A percentile compares a stretch with the other conserved stretches of the same genome.
phyloP scores from a whole-genome alignment of 2,329 filamentous ascomycete genomes.

The Talaromyces sp. region DNA sequence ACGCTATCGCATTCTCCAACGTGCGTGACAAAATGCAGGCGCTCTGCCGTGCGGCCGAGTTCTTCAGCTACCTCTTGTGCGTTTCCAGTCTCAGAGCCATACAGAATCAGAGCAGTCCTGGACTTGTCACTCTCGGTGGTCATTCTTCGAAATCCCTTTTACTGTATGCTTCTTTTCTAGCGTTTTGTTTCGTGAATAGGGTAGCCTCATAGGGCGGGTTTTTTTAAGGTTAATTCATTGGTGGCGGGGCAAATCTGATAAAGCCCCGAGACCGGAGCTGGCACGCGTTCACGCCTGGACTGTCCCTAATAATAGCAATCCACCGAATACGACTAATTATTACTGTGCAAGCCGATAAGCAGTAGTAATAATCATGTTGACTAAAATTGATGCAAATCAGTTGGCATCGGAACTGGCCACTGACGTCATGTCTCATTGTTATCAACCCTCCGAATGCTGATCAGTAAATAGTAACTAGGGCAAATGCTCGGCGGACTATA shows the following conservation, averaged over 20 bases:
- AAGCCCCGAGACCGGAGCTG: constrained; percentile 8
- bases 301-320: background rate
- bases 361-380: background rate
- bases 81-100: constrained; percentile 93
- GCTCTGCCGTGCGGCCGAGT: constrained; percentile 66
- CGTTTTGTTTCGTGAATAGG: background rate
- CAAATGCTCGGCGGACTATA: background rate
- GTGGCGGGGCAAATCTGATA: background rate
- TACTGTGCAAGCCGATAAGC: background rate
- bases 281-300: background rate
- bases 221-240: background rate
- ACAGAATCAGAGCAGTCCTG: constrained; percentile 65
- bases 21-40: constrained; percentile 70
- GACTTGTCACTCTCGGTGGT: constrained; percentile 13
- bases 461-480: too few species aligned
- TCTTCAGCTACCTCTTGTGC: constrained; percentile 87
- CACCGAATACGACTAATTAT: background rate
- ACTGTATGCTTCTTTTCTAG: background rate
- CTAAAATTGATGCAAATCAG: background rate
- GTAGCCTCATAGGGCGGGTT: background rate
- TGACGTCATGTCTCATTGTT: background rate
- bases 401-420: background rate
- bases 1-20: constrained; percentile 73
- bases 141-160: constrained; percentile 17
- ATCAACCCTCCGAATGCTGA: background rate